Evolutionary conservation across 192 early-diverging fungal species (phyloP).

Genomic region (Umbelopsis sp.): DNA sequence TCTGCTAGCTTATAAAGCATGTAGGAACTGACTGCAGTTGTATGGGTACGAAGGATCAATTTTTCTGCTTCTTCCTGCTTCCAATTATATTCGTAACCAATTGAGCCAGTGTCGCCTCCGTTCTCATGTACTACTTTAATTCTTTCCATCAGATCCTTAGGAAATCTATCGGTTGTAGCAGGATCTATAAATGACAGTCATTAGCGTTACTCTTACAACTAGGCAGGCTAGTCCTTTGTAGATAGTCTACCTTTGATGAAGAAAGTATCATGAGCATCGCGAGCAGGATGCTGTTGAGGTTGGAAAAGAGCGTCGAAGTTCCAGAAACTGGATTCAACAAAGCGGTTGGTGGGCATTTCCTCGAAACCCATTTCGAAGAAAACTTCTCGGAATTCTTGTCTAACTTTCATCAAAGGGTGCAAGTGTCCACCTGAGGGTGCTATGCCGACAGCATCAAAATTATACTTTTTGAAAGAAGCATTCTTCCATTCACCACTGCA

Average conservation of each 20-base stretch:
- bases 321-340: conserved; percentile 98
- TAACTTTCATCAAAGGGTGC: conserved; percentile 98
- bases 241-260: conserved; percentile 60
- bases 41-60: conserved; percentile 95
- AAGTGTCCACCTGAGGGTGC: conserved; percentile 84
- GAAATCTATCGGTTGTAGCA: conserved; percentile 73
- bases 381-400: conserved; percentile 98
- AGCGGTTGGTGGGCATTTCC: conserved; percentile 99
- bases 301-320: conserved; percentile 99
- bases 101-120: conserved; percentile 91
- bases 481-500: conserved; percentile 90
- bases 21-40: conserved; percentile 88
- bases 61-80: conserved; percentile 90
- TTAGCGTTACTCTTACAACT: conserved; percentile 41
- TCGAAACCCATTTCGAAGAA: conserved; percentile 99
- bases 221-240: background rate
- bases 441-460: conserved; percentile 91
- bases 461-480: conserved; percentile 97
- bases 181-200: conserved; percentile 46
- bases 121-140: conserved; percentile 91
- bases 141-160: conserved; percentile 85
- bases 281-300: conserved; percentile 96
- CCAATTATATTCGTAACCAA: conserved; percentile 95
- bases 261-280: conserved; percentile 87
- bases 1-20: conserved; percentile 95